Percentiles rank a stretch among this genome's conserved stretches.
Conservation (phyloP, 768 basidiomycete genomes). For the Postia placenta region DNA sequence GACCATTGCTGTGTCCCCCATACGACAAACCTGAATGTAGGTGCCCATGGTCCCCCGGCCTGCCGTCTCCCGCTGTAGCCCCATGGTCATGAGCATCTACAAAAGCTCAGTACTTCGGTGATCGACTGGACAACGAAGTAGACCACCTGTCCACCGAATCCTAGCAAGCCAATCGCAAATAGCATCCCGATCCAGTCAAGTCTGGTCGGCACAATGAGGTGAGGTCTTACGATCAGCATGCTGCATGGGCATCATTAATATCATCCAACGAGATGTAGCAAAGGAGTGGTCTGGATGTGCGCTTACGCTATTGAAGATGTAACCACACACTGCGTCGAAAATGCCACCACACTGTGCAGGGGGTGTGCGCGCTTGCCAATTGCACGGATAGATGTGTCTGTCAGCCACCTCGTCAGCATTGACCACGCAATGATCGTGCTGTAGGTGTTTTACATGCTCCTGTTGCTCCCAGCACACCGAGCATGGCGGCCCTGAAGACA, state of each 20-base stretch:
- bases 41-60: slow-evolving; percentile 56
- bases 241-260: no score
- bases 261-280: no score
- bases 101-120: not conserved
- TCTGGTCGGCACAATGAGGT: slow-evolving; percentile 39
- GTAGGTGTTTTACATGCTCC: slow-evolving; percentile 47
- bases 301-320: slow-evolving; percentile 26
- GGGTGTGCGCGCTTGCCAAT: slow-evolving; percentile 76
- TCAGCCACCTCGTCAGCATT: not conserved
- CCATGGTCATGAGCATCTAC: slow-evolving; percentile 54
- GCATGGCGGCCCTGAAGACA: slow-evolving; percentile 43
- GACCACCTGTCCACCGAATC: slow-evolving; percentile 38
- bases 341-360: slow-evolving; percentile 65
- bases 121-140: not conserved
- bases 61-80: slow-evolving; percentile 60
- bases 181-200: slow-evolving; percentile 39
- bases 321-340: slow-evolving; percentile 49
- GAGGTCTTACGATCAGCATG: slow-evolving; percentile 34
- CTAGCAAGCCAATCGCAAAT: slow-evolving; percentile 43
- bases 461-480: slow-evolving; percentile 59
- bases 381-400: slow-evolving; percentile 50
- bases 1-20: no score
- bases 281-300: no score
- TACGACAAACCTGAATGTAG: slow-evolving; percentile 38
- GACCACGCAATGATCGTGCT: not conserved